Evolutionary conservation across 2,329 filamentous ascomycete species (phyloP), one percentile per base, ranked within the genome.

Genomic region (Aspergillus fumigatiaffinis): DNA sequence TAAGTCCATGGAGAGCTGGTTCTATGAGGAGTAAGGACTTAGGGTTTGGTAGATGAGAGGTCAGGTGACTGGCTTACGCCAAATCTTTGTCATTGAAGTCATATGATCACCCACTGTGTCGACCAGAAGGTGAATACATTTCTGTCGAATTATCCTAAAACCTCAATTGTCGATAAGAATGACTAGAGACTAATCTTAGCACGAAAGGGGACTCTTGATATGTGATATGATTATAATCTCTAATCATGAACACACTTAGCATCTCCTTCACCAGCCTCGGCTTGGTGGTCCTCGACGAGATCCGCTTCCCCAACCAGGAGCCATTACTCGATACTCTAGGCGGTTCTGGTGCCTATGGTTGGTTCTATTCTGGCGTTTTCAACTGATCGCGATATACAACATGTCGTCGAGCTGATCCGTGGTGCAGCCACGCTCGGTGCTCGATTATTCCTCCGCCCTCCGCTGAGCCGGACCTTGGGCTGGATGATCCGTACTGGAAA

Each of bases 261-360:
- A 61, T 69, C 29, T 54, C 29, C 17, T 74, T 74, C 51, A 59
- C 65, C 28, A 75, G 71, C 44, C 58, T 75, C 9, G 73, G 73
- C 21, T 61, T 71, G 55, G 63, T 71, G 3, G 71, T 75, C 5
- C 64, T 74, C 3, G 73, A 75, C 53, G 71, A 74, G 54, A 68
- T 75, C 44, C 69, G 58, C 9, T 61, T 72, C 32, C 66, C 69
- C 7, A 52, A 58, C 44, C 61, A 58, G 6, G 26, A 58, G 10
- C 57, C 67, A 9, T 51, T 73, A 62, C 54, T 4, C 12, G 59
- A 74, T 59, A 56, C 69, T 3, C 52, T 71, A 1, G 73, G 73
- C 8, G 71, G 73, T 1, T 73, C 71, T 20, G 72, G 71, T 20
- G 57, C 66, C 5, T 74, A 70, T 32, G 66, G 68, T 68, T 51